phyloP scores from a whole-genome alignment of 2,329 filamentous ascomycete genomes.

The Stylonectria norvegica region DNA sequence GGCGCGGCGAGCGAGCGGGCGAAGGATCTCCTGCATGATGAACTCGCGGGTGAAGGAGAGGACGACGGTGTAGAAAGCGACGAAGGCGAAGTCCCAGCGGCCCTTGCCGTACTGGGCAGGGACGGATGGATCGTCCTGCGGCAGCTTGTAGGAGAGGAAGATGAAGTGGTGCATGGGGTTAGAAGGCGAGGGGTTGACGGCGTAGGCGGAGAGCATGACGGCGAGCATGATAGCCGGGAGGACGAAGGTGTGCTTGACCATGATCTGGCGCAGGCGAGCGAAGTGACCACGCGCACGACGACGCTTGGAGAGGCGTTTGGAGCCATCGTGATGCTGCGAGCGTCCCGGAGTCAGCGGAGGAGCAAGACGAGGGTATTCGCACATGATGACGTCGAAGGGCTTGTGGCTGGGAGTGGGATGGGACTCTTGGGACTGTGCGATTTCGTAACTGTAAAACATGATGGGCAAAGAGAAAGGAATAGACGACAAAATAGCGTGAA shows the following conservation, averaged over 20 bases:
- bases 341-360: background rate
- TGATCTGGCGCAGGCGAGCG: slow-evolving; percentile 49
- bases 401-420: too few relatives aligned
- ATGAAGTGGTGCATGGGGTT: slow-evolving; percentile 80
- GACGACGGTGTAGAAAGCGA: slow-evolving; percentile 83
- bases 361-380: too few relatives aligned
- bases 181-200: slow-evolving; percentile 68
- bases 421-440: too few relatives aligned
- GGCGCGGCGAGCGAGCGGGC: slow-evolving; percentile 66
- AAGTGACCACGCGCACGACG: slow-evolving; percentile 52
- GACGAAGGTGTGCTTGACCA: slow-evolving; percentile 59
- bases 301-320: slow-evolving; percentile 50
- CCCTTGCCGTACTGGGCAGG: slow-evolving; percentile 81
- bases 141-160: slow-evolving; percentile 83
- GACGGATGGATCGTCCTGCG: slow-evolving; percentile 41
- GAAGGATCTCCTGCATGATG: slow-evolving; percentile 86
- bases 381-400: too few relatives aligned
- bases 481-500: too few relatives aligned
- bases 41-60: slow-evolving; percentile 94
- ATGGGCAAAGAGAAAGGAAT: too few relatives aligned
- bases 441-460: too few relatives aligned
- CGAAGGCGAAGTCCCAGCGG: slow-evolving; percentile 79
- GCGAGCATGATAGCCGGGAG: slow-evolving; percentile 66
- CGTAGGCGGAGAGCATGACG: slow-evolving; percentile 65
- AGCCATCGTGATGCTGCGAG: background rate